Conservation (phyloP, 441 rosid genomes). For the Syzygium malaccense region DNA sequence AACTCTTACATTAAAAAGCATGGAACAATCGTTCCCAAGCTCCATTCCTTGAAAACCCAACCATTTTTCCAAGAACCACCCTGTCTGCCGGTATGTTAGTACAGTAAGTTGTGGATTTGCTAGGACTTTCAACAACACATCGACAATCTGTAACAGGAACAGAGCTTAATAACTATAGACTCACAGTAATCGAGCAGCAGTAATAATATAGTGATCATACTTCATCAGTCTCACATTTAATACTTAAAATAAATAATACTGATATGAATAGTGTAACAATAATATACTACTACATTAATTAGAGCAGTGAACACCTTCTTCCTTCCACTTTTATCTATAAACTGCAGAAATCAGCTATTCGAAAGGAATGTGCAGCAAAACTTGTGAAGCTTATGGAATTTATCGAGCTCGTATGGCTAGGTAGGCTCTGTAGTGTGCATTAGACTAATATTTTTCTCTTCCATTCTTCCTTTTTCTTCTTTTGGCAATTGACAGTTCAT, state of each 20-base stretch:
- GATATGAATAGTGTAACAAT: not conserved
- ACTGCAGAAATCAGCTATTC: conserved; percentile 17
- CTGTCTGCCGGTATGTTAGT: conserved; percentile 33
- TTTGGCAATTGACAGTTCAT: not conserved
- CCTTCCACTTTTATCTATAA: conserved; percentile 5
- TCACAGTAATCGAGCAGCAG: not conserved
- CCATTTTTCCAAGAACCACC: conserved; percentile 47
- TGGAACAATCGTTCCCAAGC: conserved; percentile 24
- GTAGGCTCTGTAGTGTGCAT: not conserved
- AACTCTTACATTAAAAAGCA: conserved; percentile 46
- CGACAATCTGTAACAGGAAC: not conserved
- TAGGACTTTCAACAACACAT: conserved; percentile 37
- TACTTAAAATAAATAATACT: not conserved
- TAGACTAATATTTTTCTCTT: not conserved
- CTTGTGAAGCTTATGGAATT: not conserved
- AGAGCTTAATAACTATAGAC: not conserved
- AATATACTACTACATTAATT: not conserved
- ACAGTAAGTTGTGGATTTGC: conserved; percentile 26
- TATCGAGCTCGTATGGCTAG: not conserved
- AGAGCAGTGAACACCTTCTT: not conserved
- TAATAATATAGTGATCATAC: not conserved
- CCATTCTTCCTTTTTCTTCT: not conserved
- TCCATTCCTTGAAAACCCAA: conserved; percentile 25
- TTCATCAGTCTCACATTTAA: not conserved
- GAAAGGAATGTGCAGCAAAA: not conserved